Conservation (phyloP, 805 yeast genomes). For the Candida rishiriensis region DNA sequence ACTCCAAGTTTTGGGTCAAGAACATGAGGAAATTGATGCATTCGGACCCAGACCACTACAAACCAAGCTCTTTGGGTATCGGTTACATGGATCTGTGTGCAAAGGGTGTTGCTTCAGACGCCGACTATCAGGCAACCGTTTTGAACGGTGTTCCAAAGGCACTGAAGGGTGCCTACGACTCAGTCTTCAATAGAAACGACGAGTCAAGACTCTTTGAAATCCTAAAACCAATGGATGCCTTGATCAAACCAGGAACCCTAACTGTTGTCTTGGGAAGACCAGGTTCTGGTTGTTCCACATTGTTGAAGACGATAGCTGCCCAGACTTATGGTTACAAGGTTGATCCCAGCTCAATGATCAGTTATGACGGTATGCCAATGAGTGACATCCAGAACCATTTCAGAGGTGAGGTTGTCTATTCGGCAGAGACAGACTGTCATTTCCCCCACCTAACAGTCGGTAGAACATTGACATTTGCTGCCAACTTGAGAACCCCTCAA, state of each 20-base stretch:
- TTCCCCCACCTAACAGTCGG: slow-evolving; percentile 66
- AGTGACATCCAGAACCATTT: slow-evolving; percentile 46
- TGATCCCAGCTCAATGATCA: slow-evolving; percentile 40
- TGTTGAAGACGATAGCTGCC: slow-evolving; percentile 54
- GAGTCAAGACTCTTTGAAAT: slow-evolving; percentile 41
- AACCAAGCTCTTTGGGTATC: slow-evolving; percentile 55
- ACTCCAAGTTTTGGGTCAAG: slow-evolving; percentile 63
- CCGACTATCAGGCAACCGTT: slow-evolving; percentile 62
- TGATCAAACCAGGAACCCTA: slow-evolving; percentile 57
- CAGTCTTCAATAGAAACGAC: slow-evolving; percentile 25
- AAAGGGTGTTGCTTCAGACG: slow-evolving; percentile 61
- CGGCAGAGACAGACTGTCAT: slow-evolving; percentile 65
- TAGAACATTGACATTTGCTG: slow-evolving; percentile 60
- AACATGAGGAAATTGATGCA: slow-evolving; percentile 51
- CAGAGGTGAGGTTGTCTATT: slow-evolving; percentile 67
- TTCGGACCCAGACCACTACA: slow-evolving; percentile 58
- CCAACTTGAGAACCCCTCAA: slow-evolving; percentile 56
- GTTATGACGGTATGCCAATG: slow-evolving; percentile 53
- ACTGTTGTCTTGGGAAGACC: slow-evolving; percentile 77
- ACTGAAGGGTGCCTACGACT: slow-evolving; percentile 25
- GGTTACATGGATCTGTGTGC: slow-evolving; percentile 57
- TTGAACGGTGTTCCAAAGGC: slow-evolving; percentile 38
- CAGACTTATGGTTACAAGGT: slow-evolving; percentile 57
- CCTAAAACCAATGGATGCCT: slow-evolving; percentile 63
- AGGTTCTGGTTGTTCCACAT: slow-evolving; percentile 75